Base-by-base conservation (phyloP, 768 basidiomycete species). In the Lenzites betulinus region DNA sequence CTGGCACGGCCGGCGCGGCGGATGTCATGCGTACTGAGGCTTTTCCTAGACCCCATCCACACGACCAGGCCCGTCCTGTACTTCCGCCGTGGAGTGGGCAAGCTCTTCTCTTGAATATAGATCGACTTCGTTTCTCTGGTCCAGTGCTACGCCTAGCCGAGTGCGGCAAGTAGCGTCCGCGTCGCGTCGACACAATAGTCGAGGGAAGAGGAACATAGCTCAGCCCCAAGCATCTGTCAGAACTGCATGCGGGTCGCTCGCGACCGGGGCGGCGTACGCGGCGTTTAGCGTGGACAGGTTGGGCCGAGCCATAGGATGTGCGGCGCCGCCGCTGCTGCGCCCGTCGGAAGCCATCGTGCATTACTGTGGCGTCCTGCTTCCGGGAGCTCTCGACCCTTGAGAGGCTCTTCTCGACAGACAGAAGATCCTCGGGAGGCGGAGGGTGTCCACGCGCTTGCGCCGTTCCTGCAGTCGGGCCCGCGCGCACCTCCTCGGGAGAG, bases 1-100 rank as follows among this genome's bases (percentile, higher is more conserved):
- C 73, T 82, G 86, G 73, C 85, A 90, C 55, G 71, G 69, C 66
- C 60, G 66, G 26, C 42, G 56, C 18, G 64, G 59, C 15, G 44
- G 20, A 2, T 70, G 69, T 48, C 30, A 56, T 26, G 46, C 54
- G 35, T 44, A 11, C 22, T 47, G 23, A 43, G 39, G 25, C 44
- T 23, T 8, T 12, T n/a, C n/a, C n/a, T n/a, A n/a, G n/a, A n/a
- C n/a, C n/a, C n/a, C n/a, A n/a, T n/a, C n/a, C n/a, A n/a, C n/a
- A n/a, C 51, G 25, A 23, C 47, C 15, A 49, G 38, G 15, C 47
- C 38, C 4, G 22, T 11, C 43, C 48, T 50, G 56, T 58, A 58
- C 39, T 35, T 41, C 47, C 48, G 47, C 55, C 12, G 35, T n/a
- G 35, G 47, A 12, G 36, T 33, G 23, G 23, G 30, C 30, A 4